Evolutionary conservation across 164 flowering plant genomes (phyloP).

Genomic region (Vitis amurensis): DNA sequence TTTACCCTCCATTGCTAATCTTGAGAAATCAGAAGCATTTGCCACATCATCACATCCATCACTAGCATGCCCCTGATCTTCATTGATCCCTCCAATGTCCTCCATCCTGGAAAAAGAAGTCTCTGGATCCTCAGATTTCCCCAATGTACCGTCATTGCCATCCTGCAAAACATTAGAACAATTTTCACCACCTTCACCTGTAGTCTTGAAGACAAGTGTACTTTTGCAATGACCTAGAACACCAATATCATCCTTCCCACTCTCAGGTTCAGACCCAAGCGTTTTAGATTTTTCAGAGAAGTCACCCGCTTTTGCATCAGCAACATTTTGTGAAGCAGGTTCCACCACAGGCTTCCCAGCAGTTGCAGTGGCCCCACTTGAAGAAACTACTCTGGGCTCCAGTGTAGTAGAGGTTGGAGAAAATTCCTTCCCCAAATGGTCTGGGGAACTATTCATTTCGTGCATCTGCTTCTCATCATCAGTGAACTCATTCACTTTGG

Average conservation of each 20-base stretch:
- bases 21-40: conserved; percentile 24
- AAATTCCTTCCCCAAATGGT: conserved; percentile 15
- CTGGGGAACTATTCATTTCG: conserved; percentile 17
- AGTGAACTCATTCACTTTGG: conserved; percentile 17
- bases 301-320: conserved; percentile 24
- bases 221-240: conserved; percentile 16
- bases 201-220: conserved; percentile 3
- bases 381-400: conserved; percentile 18
- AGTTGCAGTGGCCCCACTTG: conserved; percentile 21
- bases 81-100: conserved; percentile 16
- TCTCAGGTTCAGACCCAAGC: conserved; percentile 25
- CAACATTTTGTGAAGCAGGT: conserved; percentile 14
- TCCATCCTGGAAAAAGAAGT: conserved; percentile 31
- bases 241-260: conserved; percentile 16
- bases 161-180: conserved; percentile 19
- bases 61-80: conserved; percentile 23
- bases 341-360: conserved; percentile 19
- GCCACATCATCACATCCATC: conserved; percentile 25
- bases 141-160: conserved; percentile 15
- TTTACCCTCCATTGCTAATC: conserved; percentile 17
- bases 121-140: conserved; percentile 23
- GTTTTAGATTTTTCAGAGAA: neutral
- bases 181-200: conserved; percentile 24
- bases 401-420: conserved; percentile 17
- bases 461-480: conserved; percentile 23